Base-by-base conservation (phyloP, 2,329 filamentous ascomycete genomes). In the Penicillium polonicum region DNA sequence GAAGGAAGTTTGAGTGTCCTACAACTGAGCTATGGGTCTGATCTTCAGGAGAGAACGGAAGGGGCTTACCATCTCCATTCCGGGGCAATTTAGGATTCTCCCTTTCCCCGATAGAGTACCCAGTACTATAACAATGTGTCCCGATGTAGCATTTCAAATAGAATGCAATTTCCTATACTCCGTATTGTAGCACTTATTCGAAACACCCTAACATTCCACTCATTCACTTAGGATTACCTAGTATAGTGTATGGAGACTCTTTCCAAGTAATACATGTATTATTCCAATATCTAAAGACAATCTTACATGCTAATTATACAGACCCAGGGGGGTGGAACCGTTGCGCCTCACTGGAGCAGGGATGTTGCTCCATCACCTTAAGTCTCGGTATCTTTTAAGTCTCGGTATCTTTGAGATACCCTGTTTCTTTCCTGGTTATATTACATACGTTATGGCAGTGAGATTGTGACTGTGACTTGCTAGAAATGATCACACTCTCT, bases 41-140 rank as follows among this genome's bases (percentile, higher is more conserved):
- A 69, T 69, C 65, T 68, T 68, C 66, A 68, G 66, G 65, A 68
- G 67, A 67, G n/a, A 38, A 44, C 53, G 53, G 55, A 63, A 62
- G 62, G 59, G 56, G 62, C 29, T 57, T 54, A 23, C 46, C 39
- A 55, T 55, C 60, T 57, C 54, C 58, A 64, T 64, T 61, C 59
- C 59, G 56, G 33, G 21, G 48, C 39, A 53, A 57, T 53, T 48
- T 27, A 36, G 23, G 15, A 41, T 44, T 45, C 27, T 48, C 45
- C 52, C 38, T 54, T 51, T 42, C 35, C 41, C 46, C 42, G 36
- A 51, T 48, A 43, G 9, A 48, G 19, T 17, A 33, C 6, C 27
- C 9, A 15, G 3, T 13, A 21, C 6, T 15, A 46, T 23, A 15
- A 15, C 6, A 46, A 33, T 21, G n/a, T 46, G 27, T 44, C 17